Base-by-base conservation (phyloP, 2,329 filamentous ascomycete species). In the Ceratocystis lukuohia region DNA sequence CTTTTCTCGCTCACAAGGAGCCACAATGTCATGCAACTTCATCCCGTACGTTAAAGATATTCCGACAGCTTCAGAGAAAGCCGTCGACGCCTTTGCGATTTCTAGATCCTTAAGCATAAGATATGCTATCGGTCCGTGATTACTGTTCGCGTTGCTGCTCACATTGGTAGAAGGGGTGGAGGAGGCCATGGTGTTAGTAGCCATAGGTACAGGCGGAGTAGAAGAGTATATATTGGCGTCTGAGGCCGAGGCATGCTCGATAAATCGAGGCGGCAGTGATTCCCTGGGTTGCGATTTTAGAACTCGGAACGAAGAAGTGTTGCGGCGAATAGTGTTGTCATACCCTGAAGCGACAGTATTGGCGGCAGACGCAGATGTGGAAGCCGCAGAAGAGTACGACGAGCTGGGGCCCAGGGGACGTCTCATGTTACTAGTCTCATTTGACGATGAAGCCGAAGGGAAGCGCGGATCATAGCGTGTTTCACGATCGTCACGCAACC, bases 401-500 rank as follows among this genome's bases (percentile, higher is more conserved):
- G 50, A 59, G 7, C 66, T 37, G 25, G 66, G 64, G 48, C 66
- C 66, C 37, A 64, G 20, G 37, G 66, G 59, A 8, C 61, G 66
- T 66, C 66, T 65, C 61, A 67, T 67, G 28, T 37, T 67, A 17
- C 46, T 30, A 12, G 64, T 50, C 46, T 65, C 64, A 28, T 66
- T 66, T 76, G 74, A 68, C 78, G 77, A 59, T 10, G 66, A 66
- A 22, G 66, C 53, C 3, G 64, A 68, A 10, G 77, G 74, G 67
- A 78, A 79, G 67, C 80, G 77, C 2, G 78, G 73, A 67, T 86
- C 84, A 71, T 82, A 85, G 69, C 83, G 79, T 62, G 80, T 72
- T 69, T 87, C 84, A 70, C 82, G 79, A 68, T 89, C 87, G 72
- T 93, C 89, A 71, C 89, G 84, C 70, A 94, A 78, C 69, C 89